Percentiles rank a stretch among this genome's conserved stretches.
phyloP scores from a whole-genome alignment of 1,284 basidiomycete species.

The Ceratobasidium sp. region DNA sequence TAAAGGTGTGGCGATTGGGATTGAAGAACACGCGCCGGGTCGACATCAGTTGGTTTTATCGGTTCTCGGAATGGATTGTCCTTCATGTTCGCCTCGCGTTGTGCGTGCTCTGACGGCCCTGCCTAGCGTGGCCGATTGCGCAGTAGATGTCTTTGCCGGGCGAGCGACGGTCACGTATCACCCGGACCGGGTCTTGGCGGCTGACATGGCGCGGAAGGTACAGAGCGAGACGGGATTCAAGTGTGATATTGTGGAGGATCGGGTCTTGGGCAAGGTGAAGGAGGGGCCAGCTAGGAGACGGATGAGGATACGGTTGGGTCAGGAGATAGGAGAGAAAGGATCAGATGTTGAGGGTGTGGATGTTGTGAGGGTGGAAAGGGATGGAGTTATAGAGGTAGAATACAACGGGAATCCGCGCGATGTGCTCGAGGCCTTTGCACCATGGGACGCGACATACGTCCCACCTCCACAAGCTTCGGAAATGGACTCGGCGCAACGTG shows the following conservation, averaged over 20 bases:
- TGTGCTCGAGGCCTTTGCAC: constrained; percentile 42
- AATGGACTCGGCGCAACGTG: constrained; percentile 47
- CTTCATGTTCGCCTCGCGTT: constrained; percentile 50
- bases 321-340: neutral
- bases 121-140: constrained; percentile 43
- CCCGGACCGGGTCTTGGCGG: constrained; percentile 30
- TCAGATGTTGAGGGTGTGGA: constrained; percentile 1
- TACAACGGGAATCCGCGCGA: constrained; percentile 44
- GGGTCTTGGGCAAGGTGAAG: constrained; percentile 15
- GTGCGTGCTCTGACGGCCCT: constrained; percentile 43
- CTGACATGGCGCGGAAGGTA: constrained; percentile 34
- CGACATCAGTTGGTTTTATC: constrained; percentile 29
- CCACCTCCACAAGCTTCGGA: constrained; percentile 25
- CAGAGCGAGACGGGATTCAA: constrained; percentile 31
- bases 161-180: constrained; percentile 47
- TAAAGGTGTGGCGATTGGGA: neutral
- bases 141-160: constrained; percentile 48
- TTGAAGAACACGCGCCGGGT: constrained; percentile 6
- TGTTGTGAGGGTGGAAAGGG: constrained; percentile 16
- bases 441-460: constrained; percentile 45
- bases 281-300: constrained; percentile 1
- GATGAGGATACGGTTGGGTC: constrained; percentile 11
- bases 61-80: constrained; percentile 51
- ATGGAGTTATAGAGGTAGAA: constrained; percentile 41
- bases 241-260: constrained; percentile 24